A percentile compares a stretch with the other conserved stretches of the same genome.
Evolutionary conservation across 2,329 filamentous ascomycete species (phyloP).

Genomic region (Thielaviopsis populi): DNA sequence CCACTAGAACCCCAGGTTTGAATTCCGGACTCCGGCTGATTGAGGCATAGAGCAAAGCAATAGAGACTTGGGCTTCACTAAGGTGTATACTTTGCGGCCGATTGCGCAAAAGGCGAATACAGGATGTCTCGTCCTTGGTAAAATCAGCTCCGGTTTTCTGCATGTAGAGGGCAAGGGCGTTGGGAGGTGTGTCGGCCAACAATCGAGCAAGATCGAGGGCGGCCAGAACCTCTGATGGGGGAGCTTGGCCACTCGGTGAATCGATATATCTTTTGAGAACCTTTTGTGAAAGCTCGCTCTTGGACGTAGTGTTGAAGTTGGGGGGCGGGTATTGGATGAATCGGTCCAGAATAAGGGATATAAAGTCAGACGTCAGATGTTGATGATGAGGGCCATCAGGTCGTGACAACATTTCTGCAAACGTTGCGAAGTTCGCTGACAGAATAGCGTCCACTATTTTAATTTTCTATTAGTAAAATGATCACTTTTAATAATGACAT

Average conservation of each 20-base stretch:
- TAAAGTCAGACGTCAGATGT: conserved; percentile 51
- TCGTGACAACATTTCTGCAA: conserved; percentile 60
- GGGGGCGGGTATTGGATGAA: conserved; percentile 77
- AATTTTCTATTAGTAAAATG: conserved; percentile 9
- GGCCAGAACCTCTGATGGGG: conserved; percentile 56
- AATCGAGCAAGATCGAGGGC: conserved; percentile 55
- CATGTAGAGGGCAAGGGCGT: conserved; percentile 49
- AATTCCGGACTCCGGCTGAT: conserved; percentile 42
- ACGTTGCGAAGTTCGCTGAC: conserved; percentile 60
- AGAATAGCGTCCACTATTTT: conserved; percentile 72
- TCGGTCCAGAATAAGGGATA: conserved; percentile 69
- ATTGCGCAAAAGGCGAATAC: conserved; percentile 38
- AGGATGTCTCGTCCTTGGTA: conserved; percentile 60
- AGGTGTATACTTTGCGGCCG: conserved; percentile 44
- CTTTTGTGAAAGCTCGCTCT: conserved; percentile 53
- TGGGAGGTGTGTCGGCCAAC: conserved; percentile 41
- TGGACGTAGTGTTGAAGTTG: conserved; percentile 63
- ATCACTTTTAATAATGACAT: conserved; percentile 10
- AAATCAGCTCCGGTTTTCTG: conserved; percentile 60
- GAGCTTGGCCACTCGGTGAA: conserved; percentile 27
- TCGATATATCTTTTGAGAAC: conserved; percentile 55
- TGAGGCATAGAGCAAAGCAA: conserved; percentile 53
- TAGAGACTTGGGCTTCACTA: conserved; percentile 67
- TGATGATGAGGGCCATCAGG: conserved; percentile 48
- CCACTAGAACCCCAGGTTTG: conserved; percentile 41